A percentile compares a stretch with the other conserved stretches of the same genome.
Conservation (phyloP, 768 basidiomycete species). For the Melanogaster broomeanus region DNA sequence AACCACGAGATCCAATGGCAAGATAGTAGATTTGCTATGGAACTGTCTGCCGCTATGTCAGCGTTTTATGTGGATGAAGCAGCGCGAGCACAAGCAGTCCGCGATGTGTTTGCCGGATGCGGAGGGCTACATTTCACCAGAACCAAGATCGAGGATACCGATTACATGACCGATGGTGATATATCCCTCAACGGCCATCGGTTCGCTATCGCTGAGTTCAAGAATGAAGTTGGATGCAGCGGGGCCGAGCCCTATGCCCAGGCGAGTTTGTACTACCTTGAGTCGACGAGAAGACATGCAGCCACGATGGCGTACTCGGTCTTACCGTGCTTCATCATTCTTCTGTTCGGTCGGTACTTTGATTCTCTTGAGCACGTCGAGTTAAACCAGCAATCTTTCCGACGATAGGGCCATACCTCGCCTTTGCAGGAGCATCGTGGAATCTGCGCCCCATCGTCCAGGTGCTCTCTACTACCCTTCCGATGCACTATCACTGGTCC, state of each 20-base stretch:
- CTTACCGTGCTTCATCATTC: constrained; percentile 27
- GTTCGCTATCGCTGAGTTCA: constrained; percentile 23
- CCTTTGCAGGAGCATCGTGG: too few relatives aligned
- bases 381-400: too few relatives aligned
- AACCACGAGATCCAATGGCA: constrained; percentile 18
- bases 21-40: constrained; percentile 19
- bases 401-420: too few relatives aligned
- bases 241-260: constrained; percentile 28
- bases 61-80: constrained; percentile 19
- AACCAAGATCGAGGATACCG: not conserved
- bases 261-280: constrained; percentile 20
- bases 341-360: constrained; percentile 22
- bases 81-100: too few relatives aligned
- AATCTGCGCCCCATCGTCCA: too few relatives aligned
- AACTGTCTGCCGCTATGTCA: constrained; percentile 19
- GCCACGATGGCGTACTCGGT: constrained; percentile 9
- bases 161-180: constrained; percentile 14
- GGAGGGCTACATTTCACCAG: constrained; percentile 8
- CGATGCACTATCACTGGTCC: constrained; percentile 23
- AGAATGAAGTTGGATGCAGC: too few relatives aligned
- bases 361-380: not conserved
- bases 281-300: constrained; percentile 12
- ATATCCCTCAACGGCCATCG: constrained; percentile 17
- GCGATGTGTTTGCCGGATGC: constrained; percentile 9
- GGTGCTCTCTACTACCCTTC: too few relatives aligned